Base-by-base conservation (phyloP, 768 basidiomycete species). In the Mycena sanguinolenta region DNA sequence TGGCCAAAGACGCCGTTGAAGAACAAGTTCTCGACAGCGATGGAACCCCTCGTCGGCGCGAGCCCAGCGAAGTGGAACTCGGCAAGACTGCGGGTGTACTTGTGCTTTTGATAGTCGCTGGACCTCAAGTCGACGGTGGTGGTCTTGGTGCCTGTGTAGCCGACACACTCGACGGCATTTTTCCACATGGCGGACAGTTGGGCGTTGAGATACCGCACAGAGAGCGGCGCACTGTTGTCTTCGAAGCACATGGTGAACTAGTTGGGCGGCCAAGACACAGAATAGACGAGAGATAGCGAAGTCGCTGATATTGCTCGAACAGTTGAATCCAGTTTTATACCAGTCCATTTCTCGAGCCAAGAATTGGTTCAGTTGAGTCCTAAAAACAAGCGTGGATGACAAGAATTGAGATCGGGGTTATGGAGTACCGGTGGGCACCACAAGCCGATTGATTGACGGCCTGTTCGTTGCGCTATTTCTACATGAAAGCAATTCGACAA, bases 1-100 rank as follows among this genome's bases (percentile, higher is more conserved):
- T 72, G 55, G 58, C 50, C 58, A 50, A 77, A 77, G 60, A 61
- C 27, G 67, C 65, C 64, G 23, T 69, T n/a, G 57, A 58, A 58
- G 65, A 77, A 77, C 53, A 54, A 71, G 53, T 12, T 74, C 73
- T 58, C 36, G 25, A 39, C 38, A 23, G 4, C 2, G 36, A 58
- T 58, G 13, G 57, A 19, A 5, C 23, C 34, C 38, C 34, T 58
- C 34, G 55, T 13, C 0, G 34, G 12, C 39, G 70, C 71, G 30
- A 38, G 21, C 44, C 28, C 57, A 21, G 58, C 36, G 52, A 60
- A 53, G 36, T 67, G 66, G 59, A 44, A 67, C 66, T 67, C 58
- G 19, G 66, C 66, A 13, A 67, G 66, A 17, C 59, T 50, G 44
- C 66, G 66, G 7, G 66, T 62, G 66, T 67, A 67, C 59, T 67